Conservation (phyloP, 2,329 filamentous ascomycete species). For the Laburnicola sp. region DNA sequence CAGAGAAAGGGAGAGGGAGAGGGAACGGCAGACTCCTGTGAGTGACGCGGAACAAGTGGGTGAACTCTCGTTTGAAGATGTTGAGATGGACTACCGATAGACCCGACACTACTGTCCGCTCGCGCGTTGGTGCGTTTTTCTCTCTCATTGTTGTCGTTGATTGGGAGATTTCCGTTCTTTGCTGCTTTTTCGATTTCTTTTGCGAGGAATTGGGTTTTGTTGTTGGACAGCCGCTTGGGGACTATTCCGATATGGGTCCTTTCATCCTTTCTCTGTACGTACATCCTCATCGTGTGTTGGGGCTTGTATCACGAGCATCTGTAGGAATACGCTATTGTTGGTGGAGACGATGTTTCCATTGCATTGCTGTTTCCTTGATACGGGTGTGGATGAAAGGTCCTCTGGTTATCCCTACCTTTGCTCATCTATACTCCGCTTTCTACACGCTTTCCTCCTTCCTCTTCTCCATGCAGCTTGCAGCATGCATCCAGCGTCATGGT, state of each 20-base stretch:
- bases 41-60: slow-evolving; percentile 67
- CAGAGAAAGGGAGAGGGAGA: too few relatives aligned
- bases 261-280: slow-evolving; percentile 28
- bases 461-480: too few relatives aligned
- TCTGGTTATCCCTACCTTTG: neutral
- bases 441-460: slow-evolving; percentile 2
- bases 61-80: slow-evolving; percentile 64
- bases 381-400: slow-evolving; percentile 3
- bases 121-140: slow-evolving; percentile 47
- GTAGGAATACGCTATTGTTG: slow-evolving; percentile 36
- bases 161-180: slow-evolving; percentile 7
- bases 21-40: slow-evolving; percentile 48
- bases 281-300: slow-evolving; percentile 27
- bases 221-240: slow-evolving; percentile 5
- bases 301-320: slow-evolving; percentile 29
- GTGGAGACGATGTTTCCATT: slow-evolving; percentile 22
- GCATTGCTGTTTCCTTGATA: slow-evolving; percentile 6
- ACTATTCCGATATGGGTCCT: slow-evolving; percentile 5
- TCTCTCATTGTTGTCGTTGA: slow-evolving; percentile 17
- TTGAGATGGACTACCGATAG: slow-evolving; percentile 64
- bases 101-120: slow-evolving; percentile 28
- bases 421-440: neutral
- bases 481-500: too few relatives aligned
- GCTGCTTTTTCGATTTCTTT: slow-evolving; percentile 17
- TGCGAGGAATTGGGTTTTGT: slow-evolving; percentile 13